A percentile compares a stretch with the other conserved stretches of the same genome.
Conservation (phyloP, 768 basidiomycete genomes). For the Suillus occidentalis region DNA sequence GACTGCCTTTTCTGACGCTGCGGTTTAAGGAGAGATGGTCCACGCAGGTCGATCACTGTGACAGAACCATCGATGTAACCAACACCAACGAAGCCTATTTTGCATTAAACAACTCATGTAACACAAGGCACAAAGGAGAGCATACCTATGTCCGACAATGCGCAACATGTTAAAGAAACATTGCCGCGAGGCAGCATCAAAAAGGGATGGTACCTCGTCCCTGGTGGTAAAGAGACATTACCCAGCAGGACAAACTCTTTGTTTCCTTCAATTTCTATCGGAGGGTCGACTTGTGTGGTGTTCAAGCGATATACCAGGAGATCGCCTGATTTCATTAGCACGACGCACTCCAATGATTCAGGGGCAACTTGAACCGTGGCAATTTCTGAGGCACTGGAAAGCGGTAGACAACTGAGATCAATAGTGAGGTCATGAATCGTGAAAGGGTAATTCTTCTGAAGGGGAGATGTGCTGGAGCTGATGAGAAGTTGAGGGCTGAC, state of each 20-base stretch:
- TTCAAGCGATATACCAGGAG: slow-evolving; percentile 50
- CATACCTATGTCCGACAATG: slow-evolving; percentile 75
- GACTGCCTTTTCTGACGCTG: slow-evolving; percentile 42
- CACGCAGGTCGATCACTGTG: slow-evolving; percentile 71
- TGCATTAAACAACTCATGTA: not conserved
- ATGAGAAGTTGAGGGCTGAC: slow-evolving; percentile 67
- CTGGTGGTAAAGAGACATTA: slow-evolving; percentile 42
- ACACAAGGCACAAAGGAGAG: slow-evolving; percentile 5
- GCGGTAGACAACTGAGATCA: slow-evolving; percentile 46
- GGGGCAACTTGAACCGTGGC: slow-evolving; percentile 48
- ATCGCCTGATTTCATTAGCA: slow-evolving; percentile 57
- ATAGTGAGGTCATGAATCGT: slow-evolving; percentile 62
- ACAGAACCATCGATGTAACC: slow-evolving; percentile 63
- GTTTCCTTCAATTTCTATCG: slow-evolving; percentile 32
- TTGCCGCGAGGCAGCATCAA: slow-evolving; percentile 53
- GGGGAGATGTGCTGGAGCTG: slow-evolving; percentile 43
- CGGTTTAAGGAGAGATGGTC: slow-evolving; percentile 59
- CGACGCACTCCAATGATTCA: slow-evolving; percentile 57
- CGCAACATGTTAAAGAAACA: slow-evolving; percentile 52
- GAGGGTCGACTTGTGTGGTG: slow-evolving; percentile 16
- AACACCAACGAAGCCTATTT: slow-evolving; percentile 75
- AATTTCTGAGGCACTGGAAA: slow-evolving; percentile 36
- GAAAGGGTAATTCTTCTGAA: slow-evolving; percentile 66
- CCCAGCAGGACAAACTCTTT: slow-evolving; percentile 54
- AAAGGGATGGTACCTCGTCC: slow-evolving; percentile 56